phyloP scores from a whole-genome alignment of 164 flowering plant genomes.

The Tetracentron sinense region DNA sequence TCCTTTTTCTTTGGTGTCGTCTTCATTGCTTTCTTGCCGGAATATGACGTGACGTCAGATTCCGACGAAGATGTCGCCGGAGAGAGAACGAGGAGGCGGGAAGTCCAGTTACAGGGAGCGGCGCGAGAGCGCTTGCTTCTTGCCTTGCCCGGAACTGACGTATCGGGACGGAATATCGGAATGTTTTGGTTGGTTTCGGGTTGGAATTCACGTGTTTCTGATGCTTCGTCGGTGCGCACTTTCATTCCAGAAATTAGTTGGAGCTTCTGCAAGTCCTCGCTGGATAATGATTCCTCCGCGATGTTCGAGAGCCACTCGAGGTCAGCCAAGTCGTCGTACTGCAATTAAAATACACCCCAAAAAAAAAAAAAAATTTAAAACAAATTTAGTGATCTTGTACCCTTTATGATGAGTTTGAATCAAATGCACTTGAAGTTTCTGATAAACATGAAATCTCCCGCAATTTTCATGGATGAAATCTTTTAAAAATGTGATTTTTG shows the following conservation, averaged over 20 bases:
- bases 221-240: constrained; percentile 22
- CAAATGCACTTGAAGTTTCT: background rate
- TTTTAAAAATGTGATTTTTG: too few species aligned
- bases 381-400: too few species aligned
- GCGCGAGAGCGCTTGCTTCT: constrained; percentile 89
- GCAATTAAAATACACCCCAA: constrained; percentile 15
- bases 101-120: constrained; percentile 75
- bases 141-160: constrained; percentile 75
- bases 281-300: constrained; percentile 86
- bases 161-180: constrained; percentile 45
- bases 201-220: constrained; percentile 15
- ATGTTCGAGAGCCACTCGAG: constrained; percentile 95
- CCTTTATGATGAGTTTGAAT: background rate
- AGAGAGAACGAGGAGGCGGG: constrained; percentile 56
- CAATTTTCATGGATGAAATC: background rate
- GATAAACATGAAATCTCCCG: background rate
- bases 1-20: constrained; percentile 31
- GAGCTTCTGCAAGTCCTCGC: constrained; percentile 55
- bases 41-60: constrained; percentile 10
- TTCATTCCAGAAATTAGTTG: constrained; percentile 45
- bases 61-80: constrained; percentile 31
- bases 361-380: background rate
- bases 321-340: constrained; percentile 89
- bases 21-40: constrained; percentile 15
- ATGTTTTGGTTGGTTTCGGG: constrained; percentile 13